phyloP scores from a whole-genome alignment of 2,329 filamentous ascomycete genomes.

The Ophiostoma sp. region DNA sequence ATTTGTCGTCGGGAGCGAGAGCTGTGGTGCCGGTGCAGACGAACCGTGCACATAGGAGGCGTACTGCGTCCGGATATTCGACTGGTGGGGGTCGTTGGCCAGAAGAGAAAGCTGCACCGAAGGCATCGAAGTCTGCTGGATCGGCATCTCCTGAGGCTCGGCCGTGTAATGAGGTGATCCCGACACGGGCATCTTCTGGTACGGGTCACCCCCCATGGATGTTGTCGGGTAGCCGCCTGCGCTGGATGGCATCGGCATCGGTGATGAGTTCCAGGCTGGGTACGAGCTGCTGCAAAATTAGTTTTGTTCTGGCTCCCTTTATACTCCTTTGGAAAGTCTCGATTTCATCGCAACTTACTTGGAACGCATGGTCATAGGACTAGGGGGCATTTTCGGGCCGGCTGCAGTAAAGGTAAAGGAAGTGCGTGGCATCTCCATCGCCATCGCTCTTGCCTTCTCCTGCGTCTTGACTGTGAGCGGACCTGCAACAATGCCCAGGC shows the following conservation, averaged over 20 bases:
- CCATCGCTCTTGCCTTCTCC: slow-evolving; percentile 49
- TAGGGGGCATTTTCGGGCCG: slow-evolving; percentile 49
- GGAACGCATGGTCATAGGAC: slow-evolving; percentile 52
- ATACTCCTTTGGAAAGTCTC: background rate
- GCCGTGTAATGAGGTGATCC: slow-evolving; percentile 44
- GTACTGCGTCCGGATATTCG: slow-evolving; percentile 49
- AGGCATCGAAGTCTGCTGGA: slow-evolving; percentile 51
- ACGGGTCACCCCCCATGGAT: slow-evolving; percentile 47
- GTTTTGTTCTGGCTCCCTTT: background rate
- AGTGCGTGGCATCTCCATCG: slow-evolving; percentile 52
- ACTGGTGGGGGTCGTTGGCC: slow-evolving; percentile 45
- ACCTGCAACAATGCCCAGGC: slow-evolving; percentile 55
- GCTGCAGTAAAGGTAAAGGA: slow-evolving; percentile 53
- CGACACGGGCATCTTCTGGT: slow-evolving; percentile 50
- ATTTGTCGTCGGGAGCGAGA: slow-evolving; percentile 40
- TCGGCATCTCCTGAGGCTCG: slow-evolving; percentile 50
- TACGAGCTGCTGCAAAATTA: slow-evolving; percentile 47
- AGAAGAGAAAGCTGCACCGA: slow-evolving; percentile 49
- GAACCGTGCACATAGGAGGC: slow-evolving; percentile 51
- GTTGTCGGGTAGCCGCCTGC: slow-evolving; percentile 41
- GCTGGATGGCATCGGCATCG: slow-evolving; percentile 39
- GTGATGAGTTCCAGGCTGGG: slow-evolving; percentile 50
- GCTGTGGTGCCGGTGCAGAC: slow-evolving; percentile 47
- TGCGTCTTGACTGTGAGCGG: slow-evolving; percentile 51
- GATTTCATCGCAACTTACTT: slow-evolving; percentile 44